Evolutionary conservation across 2,329 filamentous ascomycete species (phyloP).

Genomic region (Cryphonectria naterciae): DNA sequence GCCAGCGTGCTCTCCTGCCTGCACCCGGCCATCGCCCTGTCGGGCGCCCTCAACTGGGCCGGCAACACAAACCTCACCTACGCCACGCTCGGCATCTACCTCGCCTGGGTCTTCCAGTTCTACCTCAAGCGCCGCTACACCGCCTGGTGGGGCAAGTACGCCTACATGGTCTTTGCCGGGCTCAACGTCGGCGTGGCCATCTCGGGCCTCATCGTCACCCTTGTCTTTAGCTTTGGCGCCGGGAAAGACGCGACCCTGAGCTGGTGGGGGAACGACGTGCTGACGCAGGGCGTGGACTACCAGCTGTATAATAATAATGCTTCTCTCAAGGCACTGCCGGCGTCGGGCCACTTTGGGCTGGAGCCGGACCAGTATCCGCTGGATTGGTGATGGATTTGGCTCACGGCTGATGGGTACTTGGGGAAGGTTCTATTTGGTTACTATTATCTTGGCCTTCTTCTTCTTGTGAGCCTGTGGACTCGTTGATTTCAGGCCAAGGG

Average conservation of each 20-base stretch:
- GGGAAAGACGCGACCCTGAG: constrained; percentile 35
- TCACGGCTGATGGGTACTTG: too few relatives aligned
- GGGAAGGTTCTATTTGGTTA: background rate
- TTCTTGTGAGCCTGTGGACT: background rate
- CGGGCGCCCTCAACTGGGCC: constrained; percentile 51
- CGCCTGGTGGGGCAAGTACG: constrained; percentile 44
- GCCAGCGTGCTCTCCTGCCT: constrained; percentile 46
- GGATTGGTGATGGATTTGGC: background rate
- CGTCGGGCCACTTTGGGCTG: constrained; percentile 41
- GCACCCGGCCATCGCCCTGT: constrained; percentile 53
- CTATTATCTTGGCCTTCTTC: background rate
- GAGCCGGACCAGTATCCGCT: constrained; percentile 25
- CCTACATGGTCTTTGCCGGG: constrained; percentile 49
- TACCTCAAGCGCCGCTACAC: constrained; percentile 33
- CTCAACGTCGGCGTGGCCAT: constrained; percentile 48
- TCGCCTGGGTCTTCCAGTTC: constrained; percentile 34
- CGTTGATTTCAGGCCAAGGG: too few relatives aligned
- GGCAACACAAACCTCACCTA: constrained; percentile 43
- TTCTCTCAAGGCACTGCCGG: constrained; percentile 38
- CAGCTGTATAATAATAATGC: constrained; percentile 27
- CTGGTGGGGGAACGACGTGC: constrained; percentile 55
- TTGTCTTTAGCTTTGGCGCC: constrained; percentile 45
- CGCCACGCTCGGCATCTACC: constrained; percentile 29
- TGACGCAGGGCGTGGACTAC: constrained; percentile 39
- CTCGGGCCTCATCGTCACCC: constrained; percentile 48